Evolutionary conservation across 2,329 filamentous ascomycete genomes (phyloP).

Genomic region (Monilinia polystroma): DNA sequence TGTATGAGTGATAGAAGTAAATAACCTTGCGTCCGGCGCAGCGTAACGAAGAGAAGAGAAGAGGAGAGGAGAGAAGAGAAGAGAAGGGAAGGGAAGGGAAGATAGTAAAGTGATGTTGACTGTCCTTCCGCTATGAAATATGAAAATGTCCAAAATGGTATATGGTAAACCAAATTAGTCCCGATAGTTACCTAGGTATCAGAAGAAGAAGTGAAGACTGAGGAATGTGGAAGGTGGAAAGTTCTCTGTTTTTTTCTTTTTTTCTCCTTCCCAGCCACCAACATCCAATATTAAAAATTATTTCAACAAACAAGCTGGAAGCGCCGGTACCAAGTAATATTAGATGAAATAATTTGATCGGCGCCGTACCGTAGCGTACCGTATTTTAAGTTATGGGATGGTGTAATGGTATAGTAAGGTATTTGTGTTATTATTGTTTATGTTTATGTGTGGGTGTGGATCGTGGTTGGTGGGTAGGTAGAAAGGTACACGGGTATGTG

Average conservation of each 20-base stretch:
- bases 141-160: background rate
- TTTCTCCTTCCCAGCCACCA: background rate
- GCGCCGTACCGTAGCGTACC: no score
- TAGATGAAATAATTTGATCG: background rate
- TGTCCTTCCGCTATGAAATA: background rate
- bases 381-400: no score
- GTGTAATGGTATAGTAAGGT: no score
- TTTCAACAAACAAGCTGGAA: background rate
- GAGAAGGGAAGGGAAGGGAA: no score
- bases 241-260: background rate
- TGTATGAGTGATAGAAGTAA: background rate
- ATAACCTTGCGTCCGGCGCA: slow-evolving; percentile 12
- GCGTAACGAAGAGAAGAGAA: background rate
- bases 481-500: no score
- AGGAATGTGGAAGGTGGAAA: background rate
- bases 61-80: no score
- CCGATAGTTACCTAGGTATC: slow-evolving; percentile 4
- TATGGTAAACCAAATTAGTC: background rate
- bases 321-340: background rate
- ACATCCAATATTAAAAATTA: slow-evolving; percentile 16
- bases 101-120: background rate
- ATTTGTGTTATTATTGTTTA: background rate
- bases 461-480: background rate
- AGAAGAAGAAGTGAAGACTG: slow-evolving; percentile 4
- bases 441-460: slow-evolving; percentile 1